These are phyloP conservation scores for Paxillus involutus DNA, from an alignment of 768 basidiomycete species.

Conservation along the genomic window DNA sequence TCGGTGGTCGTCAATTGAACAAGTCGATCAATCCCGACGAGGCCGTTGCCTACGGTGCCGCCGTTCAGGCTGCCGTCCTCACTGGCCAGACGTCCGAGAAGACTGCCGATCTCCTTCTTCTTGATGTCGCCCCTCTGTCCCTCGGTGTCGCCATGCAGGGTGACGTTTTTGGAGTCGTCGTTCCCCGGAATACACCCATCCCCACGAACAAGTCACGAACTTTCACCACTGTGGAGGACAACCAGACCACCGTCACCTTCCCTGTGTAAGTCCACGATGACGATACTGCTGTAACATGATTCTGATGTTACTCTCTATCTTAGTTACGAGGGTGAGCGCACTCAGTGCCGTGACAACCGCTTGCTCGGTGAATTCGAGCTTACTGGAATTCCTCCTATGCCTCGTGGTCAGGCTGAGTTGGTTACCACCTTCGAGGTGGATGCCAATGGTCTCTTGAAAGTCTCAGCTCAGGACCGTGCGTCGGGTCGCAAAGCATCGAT, in stretches of 20 bases:
- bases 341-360: conserved; percentile 99
- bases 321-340: conserved; percentile 98
- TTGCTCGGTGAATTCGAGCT: conserved; percentile 99
- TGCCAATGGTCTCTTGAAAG: conserved; percentile 98
- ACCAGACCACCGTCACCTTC: conserved; percentile 99
- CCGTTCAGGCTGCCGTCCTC: conserved; percentile 98
- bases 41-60: conserved; percentile 99
- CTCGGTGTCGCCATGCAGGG: conserved; percentile 99
- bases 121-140: conserved; percentile 97
- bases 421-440: conserved; percentile 99
- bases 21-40: conserved; percentile 99
- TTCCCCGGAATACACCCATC: conserved; percentile 99
- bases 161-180: conserved; percentile 99
- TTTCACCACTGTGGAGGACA: conserved; percentile 99
- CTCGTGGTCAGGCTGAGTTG: conserved; percentile 98
- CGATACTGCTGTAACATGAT: neutral
- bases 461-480: conserved; percentile 96
- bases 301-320: conserved; percentile 9
- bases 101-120: conserved; percentile 96
- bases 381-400: conserved; percentile 98
- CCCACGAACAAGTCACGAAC: conserved; percentile 99
- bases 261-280: conserved; percentile 67
- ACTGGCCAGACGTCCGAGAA: conserved; percentile 99
- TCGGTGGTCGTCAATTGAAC: conserved; percentile 96
- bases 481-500: conserved; percentile 99